Evolutionary conservation across 257 asterid genomes (phyloP), one percentile per base, ranked within the genome.

Genomic region (Fraxinus pennsylvanica): DNA sequence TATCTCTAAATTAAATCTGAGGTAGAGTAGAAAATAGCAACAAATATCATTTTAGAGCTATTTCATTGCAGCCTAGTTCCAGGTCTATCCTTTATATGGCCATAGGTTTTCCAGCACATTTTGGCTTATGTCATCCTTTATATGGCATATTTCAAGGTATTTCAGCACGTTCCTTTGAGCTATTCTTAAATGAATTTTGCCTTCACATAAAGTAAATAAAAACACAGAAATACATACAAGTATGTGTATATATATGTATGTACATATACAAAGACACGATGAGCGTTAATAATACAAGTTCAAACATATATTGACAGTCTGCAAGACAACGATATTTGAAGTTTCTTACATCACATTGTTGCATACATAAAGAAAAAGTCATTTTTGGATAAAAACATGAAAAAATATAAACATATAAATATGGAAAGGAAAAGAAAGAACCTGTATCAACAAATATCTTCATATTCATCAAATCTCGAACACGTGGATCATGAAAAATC

Each of bases 361-460:
- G 67, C 69, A 63, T 63, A 10, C 2, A n/a, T 10, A 10, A 1
- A 63, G 68, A 61, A 9, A 63, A 27, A 63, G 36, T 25, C 69
- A 27, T 63, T 63, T 63, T 27, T 63, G 69, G 69, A 63, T 63
- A 22, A 63, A 63, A 52, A 15, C 22, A 52, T 52, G 10, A 61
- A 22, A 9, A 61, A 19, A 57, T 57, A 57, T 21, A 2, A 57
- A 57, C 67, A 57, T 21, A 57, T n/a, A 7, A 57, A 57, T 6
- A 19, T 57, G 61, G 59, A 54, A 72, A 72, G 80, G 78, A 73
- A 84, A 45, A 43, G 52, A 43, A 43, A 10, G 78, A 86, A 96
- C 98, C 99, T 92, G 97, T 86, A 88, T 96, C 99, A 25, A 96
- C 99, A 88, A 96, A 96, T 75, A 94, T 96, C 89, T 94, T 96